Conservation (phyloP, 371 early-diverging fungal species). For the Mucor velutinosus region DNA sequence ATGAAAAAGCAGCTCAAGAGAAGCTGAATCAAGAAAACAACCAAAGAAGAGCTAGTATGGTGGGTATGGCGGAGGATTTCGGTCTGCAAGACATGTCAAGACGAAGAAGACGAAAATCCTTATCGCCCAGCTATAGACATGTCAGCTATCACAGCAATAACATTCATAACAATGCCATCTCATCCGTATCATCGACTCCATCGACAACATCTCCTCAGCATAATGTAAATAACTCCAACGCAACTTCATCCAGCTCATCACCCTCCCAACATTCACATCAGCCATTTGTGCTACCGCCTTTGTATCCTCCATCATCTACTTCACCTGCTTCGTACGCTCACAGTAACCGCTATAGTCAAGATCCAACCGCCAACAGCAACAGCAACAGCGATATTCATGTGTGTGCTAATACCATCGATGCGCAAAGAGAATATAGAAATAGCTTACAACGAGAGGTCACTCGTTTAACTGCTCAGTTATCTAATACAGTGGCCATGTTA, state of each 20-base stretch:
- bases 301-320: slow-evolving; percentile 16
- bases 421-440: slow-evolving; percentile 53
- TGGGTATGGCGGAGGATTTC: slow-evolving; percentile 52
- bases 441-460: slow-evolving; percentile 60
- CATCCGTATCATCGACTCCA: neutral
- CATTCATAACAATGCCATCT: neutral
- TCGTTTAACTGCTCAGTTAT: slow-evolving; percentile 52
- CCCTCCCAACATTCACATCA: neutral
- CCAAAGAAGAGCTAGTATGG: slow-evolving; percentile 71
- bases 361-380: neutral
- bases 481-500: slow-evolving; percentile 54
- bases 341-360: neutral
- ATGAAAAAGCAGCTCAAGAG: slow-evolving; percentile 11
- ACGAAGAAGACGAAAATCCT: slow-evolving; percentile 29
- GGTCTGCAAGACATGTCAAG: slow-evolving; percentile 67
- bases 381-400: slow-evolving; percentile 15
- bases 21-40: slow-evolving; percentile 29
- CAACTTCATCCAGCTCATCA: slow-evolving; percentile 5
- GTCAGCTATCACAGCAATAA: neutral
- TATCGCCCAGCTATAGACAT: slow-evolving; percentile 13
- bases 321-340: neutral
- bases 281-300: slow-evolving; percentile 22
- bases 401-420: slow-evolving; percentile 39
- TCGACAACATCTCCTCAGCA: neutral
- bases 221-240: neutral